A percentile compares a stretch with the other conserved stretches of the same genome.
These are phyloP conservation scores for Paxillus rubicundulus DNA, from an alignment of 768 basidiomycete species.

Conservation along the genomic window DNA sequence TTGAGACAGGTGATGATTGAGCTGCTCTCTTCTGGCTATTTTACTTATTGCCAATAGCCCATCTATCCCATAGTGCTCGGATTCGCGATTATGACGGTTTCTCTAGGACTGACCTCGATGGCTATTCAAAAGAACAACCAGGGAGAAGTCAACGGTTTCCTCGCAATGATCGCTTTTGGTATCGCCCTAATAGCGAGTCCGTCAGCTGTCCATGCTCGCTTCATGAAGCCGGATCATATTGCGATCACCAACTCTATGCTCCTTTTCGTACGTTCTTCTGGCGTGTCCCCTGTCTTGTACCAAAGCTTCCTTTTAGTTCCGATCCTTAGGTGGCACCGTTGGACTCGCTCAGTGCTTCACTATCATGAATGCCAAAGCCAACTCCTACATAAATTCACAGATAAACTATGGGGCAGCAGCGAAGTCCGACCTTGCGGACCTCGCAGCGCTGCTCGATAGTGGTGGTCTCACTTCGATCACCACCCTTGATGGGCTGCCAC, in stretches of 20 bases:
- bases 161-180: slow-evolving; percentile 44
- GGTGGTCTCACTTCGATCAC: slow-evolving; percentile 34
- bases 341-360: slow-evolving; percentile 54
- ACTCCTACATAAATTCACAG: slow-evolving; percentile 28
- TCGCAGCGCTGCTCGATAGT: slow-evolving; percentile 23
- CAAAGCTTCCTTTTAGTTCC: slow-evolving; percentile 32
- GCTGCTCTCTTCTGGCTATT: background rate
- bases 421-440: slow-evolving; percentile 22
- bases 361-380: slow-evolving; percentile 44
- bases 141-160: slow-evolving; percentile 37
- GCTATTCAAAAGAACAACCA: slow-evolving; percentile 40
- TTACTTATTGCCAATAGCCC: slow-evolving; percentile 29
- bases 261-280: slow-evolving; percentile 40
- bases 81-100: slow-evolving; percentile 35
- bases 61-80: slow-evolving; percentile 42
- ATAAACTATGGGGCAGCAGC: slow-evolving; percentile 30
- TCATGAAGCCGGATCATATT: slow-evolving; percentile 40
- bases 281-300: too few species aligned
- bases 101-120: slow-evolving; percentile 42
- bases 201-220: slow-evolving; percentile 43
- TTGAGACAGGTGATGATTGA: slow-evolving; percentile 34
- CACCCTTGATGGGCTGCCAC: slow-evolving; percentile 37
- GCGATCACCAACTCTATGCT: slow-evolving; percentile 44
- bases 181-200: slow-evolving; percentile 42
- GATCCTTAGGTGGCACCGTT: slow-evolving; percentile 49